These are phyloP conservation scores for Chalciporus chontae DNA, from an alignment of 768 basidiomycete species.

Conservation along the genomic window DNA sequence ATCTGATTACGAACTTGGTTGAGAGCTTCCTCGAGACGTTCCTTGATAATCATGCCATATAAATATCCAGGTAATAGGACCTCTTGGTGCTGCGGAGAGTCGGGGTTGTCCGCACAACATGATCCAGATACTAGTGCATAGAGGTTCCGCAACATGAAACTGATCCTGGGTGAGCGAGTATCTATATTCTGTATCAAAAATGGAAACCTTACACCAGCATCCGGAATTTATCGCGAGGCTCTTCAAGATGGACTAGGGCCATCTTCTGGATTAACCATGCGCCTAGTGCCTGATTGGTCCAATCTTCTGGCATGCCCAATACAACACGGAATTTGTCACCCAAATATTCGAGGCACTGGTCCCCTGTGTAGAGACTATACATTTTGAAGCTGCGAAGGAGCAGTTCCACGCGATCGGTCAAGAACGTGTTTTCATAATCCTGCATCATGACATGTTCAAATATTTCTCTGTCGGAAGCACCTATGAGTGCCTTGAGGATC, in stretches of 20 bases:
- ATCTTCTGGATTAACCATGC: conserved; percentile 79
- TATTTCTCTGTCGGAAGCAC: conserved; percentile 92
- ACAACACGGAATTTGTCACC: conserved; percentile 97
- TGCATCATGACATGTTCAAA: conserved; percentile 96
- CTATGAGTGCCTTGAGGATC: conserved; percentile 87
- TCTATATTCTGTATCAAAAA: background rate
- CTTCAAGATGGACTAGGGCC: conserved; percentile 85
- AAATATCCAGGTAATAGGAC: conserved; percentile 89
- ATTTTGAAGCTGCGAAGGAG: conserved; percentile 93
- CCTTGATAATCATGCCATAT: conserved; percentile 98
- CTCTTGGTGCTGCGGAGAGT: conserved; percentile 98
- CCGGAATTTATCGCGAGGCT: conserved; percentile 89
- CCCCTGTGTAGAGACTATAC: conserved; percentile 81
- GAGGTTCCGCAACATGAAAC: conserved; percentile 96
- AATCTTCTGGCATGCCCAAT: conserved; percentile 87
- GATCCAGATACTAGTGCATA: conserved; percentile 87
- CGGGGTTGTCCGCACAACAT: conserved; percentile 93
- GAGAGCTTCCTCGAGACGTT: conserved; percentile 88
- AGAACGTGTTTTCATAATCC: conserved; percentile 94
- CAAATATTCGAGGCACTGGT: conserved; percentile 90
- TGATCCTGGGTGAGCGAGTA: conserved; percentile 31
- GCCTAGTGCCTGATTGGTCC: conserved; percentile 80
- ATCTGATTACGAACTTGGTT: conserved; percentile 70
- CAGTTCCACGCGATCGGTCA: conserved; percentile 95
- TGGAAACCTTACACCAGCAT: conserved; percentile 69